These are phyloP conservation scores for Talaromyces sp. DNA, from an alignment of 2,329 filamentous ascomycete species.

Conservation along the genomic window DNA sequence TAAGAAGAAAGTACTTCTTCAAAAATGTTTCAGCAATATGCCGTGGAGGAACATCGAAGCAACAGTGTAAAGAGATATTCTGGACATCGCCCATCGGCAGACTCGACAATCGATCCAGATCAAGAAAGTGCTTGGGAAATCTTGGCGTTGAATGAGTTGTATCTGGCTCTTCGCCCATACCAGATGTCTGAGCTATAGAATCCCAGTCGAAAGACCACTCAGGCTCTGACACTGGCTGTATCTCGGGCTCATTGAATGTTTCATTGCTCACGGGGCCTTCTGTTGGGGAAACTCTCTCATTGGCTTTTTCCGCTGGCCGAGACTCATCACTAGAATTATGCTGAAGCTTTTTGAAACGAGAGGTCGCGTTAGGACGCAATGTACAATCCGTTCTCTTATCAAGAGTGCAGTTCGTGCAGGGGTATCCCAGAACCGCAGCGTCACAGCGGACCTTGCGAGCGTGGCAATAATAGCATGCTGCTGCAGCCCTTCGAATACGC, in stretches of 20 bases:
- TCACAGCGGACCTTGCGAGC: neutral
- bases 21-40: neutral
- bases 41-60: neutral
- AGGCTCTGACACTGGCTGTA: too few species aligned
- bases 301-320: too few species aligned
- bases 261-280: too few species aligned
- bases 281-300: too few species aligned
- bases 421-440: neutral
- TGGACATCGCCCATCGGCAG: neutral
- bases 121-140: neutral
- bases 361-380: neutral
- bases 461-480: neutral
- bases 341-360: neutral
- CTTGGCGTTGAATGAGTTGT: neutral
- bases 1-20: neutral
- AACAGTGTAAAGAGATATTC: neutral
- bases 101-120: neutral
- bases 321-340: neutral
- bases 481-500: neutral
- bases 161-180: too few species aligned
- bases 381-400: neutral
- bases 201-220: too few species aligned
- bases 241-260: too few species aligned
- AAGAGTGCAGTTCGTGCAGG: neutral
- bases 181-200: too few species aligned